Evolutionary conservation across 2,329 filamentous ascomycete genomes (phyloP).

Genomic region (Cladobotryum protrusum): DNA sequence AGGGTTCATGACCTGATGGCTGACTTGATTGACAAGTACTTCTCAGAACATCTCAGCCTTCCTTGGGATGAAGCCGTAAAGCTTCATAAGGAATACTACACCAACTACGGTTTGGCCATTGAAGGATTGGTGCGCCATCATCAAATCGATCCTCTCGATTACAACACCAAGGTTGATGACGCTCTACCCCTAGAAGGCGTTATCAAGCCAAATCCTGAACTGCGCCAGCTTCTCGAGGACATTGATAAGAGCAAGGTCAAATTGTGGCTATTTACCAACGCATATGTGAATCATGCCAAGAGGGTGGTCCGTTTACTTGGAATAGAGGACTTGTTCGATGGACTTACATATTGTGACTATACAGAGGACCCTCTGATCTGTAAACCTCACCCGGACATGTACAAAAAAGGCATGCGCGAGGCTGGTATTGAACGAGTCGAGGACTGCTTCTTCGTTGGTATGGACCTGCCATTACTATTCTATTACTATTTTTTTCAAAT

Average conservation of each 20-base stretch:
- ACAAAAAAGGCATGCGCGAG: constrained; percentile 79
- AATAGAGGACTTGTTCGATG: constrained; percentile 86
- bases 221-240: constrained; percentile 71
- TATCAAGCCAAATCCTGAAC: constrained; percentile 68
- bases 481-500: neutral
- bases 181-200: constrained; percentile 81
- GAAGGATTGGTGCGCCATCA: constrained; percentile 91
- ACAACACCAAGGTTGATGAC: constrained; percentile 92
- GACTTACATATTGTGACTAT: constrained; percentile 94
- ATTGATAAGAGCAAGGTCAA: constrained; percentile 80
- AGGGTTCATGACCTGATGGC: constrained; percentile 88
- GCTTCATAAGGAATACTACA: constrained; percentile 89
- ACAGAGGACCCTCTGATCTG: constrained; percentile 65
- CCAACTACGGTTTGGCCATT: constrained; percentile 93
- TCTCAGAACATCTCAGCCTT: constrained; percentile 64
- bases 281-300: constrained; percentile 81
- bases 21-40: constrained; percentile 64
- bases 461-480: constrained; percentile 23
- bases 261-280: constrained; percentile 94
- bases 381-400: constrained; percentile 82
- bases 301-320: constrained; percentile 74
- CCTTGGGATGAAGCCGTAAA: constrained; percentile 71
- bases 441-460: constrained; percentile 90
- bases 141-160: constrained; percentile 89
- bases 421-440: constrained; percentile 62